Conservation (phyloP, 108 stramenopile species). For the Chaetoceros muelleri region DNA sequence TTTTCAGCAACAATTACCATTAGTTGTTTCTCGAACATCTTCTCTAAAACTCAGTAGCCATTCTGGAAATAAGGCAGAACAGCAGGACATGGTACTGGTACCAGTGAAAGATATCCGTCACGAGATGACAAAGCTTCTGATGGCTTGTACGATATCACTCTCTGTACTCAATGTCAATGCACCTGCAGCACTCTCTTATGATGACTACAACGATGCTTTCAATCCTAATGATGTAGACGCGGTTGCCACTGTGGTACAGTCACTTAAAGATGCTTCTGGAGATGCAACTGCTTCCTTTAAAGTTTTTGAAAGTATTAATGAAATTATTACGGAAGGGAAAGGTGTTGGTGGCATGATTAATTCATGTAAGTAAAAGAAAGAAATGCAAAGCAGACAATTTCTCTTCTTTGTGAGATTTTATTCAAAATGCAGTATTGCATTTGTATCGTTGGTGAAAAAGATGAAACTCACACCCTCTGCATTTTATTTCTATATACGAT, state of each 20-base stretch:
- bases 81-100: too few relatives aligned
- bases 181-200: constrained; percentile 32
- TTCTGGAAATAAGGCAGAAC: too few relatives aligned
- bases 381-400: too few relatives aligned
- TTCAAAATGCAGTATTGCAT: neutral
- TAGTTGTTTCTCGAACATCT: too few relatives aligned
- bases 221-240: constrained; percentile 70
- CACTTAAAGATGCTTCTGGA: constrained; percentile 29
- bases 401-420: neutral
- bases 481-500: too few relatives aligned
- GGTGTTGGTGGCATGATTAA: constrained; percentile 71
- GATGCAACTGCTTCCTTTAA: constrained; percentile 41
- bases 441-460: neutral
- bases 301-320: constrained; percentile 54
- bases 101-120: neutral
- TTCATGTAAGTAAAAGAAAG: constrained; percentile 37
- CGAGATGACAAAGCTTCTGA: neutral
- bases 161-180: neutral
- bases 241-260: constrained; percentile 32
- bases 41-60: too few relatives aligned
- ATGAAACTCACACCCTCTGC: too few relatives aligned
- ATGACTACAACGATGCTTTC: constrained; percentile 24
- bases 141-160: neutral
- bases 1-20: too few relatives aligned
- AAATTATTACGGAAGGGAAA: constrained; percentile 76